Evolutionary conservation across 306 rosid genomes (phyloP).

Genomic region (Erythrophleum fordii): DNA sequence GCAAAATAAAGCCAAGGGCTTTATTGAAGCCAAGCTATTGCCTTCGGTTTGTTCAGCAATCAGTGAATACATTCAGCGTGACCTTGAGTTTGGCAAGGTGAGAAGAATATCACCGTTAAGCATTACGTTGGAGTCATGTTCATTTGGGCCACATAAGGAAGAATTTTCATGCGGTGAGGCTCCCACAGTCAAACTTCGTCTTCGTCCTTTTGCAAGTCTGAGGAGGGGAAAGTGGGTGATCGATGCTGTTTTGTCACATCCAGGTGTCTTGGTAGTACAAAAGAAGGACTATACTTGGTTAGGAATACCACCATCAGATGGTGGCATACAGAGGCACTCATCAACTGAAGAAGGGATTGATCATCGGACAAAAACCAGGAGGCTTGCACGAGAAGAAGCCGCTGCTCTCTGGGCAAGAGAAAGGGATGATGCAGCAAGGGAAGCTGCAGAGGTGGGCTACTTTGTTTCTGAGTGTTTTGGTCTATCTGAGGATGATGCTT

Average conservation of each 20-base stretch:
- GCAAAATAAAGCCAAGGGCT: constrained; percentile 73
- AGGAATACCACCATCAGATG: constrained; percentile 74
- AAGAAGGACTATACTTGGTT: constrained; percentile 91
- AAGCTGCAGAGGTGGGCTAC: constrained; percentile 83
- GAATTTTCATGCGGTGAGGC: constrained; percentile 92
- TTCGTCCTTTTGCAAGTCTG: constrained; percentile 82
- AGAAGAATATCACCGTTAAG: constrained; percentile 79
- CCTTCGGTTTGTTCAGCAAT: constrained; percentile 84
- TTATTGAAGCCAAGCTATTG: constrained; percentile 66
- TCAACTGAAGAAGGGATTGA: constrained; percentile 83
- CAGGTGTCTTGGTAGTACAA: constrained; percentile 72
- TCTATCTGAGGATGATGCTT: constrained; percentile 47
- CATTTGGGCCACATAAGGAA: constrained; percentile 75
- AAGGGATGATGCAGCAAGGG: constrained; percentile 75
- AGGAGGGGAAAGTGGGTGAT: constrained; percentile 89
- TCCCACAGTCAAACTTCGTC: constrained; percentile 70
- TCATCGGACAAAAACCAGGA: constrained; percentile 66
- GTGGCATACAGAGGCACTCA: constrained; percentile 45
- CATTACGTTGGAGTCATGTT: constrained; percentile 82
- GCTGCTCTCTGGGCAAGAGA: constrained; percentile 53
- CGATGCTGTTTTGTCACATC: constrained; percentile 82
- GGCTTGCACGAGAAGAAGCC: constrained; percentile 76
- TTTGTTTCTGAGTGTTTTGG: constrained; percentile 58
- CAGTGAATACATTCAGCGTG: constrained; percentile 78
- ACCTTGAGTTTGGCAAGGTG: constrained; percentile 82